phyloP scores from a whole-genome alignment of 352 stramenopile genomes.

The Phytophthora litchii region DNA sequence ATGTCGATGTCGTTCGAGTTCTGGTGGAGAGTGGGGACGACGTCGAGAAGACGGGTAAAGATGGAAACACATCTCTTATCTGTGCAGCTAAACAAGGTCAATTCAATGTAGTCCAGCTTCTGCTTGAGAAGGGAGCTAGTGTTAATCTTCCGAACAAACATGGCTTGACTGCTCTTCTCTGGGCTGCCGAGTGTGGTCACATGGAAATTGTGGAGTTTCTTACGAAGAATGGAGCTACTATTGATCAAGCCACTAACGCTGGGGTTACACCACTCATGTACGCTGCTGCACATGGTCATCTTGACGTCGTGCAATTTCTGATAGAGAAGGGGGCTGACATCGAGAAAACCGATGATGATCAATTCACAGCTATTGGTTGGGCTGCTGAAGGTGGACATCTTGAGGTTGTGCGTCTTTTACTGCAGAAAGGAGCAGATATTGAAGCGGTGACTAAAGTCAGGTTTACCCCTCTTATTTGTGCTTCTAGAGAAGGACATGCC shows the following conservation, averaged over 20 bases:
- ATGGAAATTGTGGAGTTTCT: background rate
- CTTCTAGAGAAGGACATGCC: constrained; percentile 1
- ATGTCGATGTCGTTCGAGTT: constrained; percentile 3
- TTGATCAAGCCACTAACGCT: background rate
- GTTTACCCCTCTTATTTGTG: constrained; percentile 1
- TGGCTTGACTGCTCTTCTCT: background rate
- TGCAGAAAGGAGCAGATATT: constrained; percentile 3
- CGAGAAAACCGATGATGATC: background rate
- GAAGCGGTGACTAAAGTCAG: background rate
- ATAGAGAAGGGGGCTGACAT: background rate
- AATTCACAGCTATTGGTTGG: background rate
- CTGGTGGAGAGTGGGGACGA: constrained; percentile 9
- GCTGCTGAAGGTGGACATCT: background rate
- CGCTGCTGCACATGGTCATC: background rate
- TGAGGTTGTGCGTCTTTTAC: background rate
- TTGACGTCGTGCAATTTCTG: background rate
- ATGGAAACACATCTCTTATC: constrained; percentile 6
- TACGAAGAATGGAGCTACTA: background rate
- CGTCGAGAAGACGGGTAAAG: background rate
- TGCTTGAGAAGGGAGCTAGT: constrained; percentile 1
- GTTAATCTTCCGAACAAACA: background rate
- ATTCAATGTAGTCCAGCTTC: background rate
- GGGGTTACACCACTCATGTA: background rate
- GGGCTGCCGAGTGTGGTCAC: background rate
- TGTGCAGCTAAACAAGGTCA: constrained; percentile 1